Base-by-base conservation (phyloP, 352 stramenopile genomes). In the Globisporangium okanoganense region DNA sequence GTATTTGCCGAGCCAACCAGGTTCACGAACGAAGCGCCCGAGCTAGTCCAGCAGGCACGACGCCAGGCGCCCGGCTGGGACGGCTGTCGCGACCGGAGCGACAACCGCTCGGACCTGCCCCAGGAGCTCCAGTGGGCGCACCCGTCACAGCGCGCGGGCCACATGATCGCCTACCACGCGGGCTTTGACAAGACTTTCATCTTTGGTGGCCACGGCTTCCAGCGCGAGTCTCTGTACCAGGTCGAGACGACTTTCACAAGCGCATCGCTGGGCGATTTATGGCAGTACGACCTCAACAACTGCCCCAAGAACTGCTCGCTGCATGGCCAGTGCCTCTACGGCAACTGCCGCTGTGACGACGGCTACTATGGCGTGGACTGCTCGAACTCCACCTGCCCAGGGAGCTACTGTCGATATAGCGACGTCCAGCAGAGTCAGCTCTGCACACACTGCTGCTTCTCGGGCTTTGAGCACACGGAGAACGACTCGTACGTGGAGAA, bases 331-430 rank as follows among this genome's bases (percentile, higher is more conserved):
- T 99, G 96, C 69, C 76, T 76, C 33, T 95, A 89, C 62, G 96
- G 96, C 8, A 97, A 91, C 56, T 98, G 95, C 57, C 75, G 82
- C n/a, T 99, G 95, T 66, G 61, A 97, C 61, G 86, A 96, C 54
- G 96, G 96, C 14, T 99, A 97, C 69, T 99, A 98, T 64, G 96
- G 96, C n/a, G 64, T 90, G 2, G 96, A 99, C 69, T 99, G 96
- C 70, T 98, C 88, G 10, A 99, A 99, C 66, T 87, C 83, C 20
- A 78, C 90, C 7, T 99, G 96, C 62, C 94, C 96, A 0, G 96
- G 96, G 2, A 95, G 90, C 38, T 98, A 90, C 31, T 99, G 96
- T 64, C 70, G 79, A 27, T 98, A 98, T 71, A 82, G 98, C 61
- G 83, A 96, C 27, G 76, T 79, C 5, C 84, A 64, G 3, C 78